Percentiles rank a stretch among this genome's conserved stretches.
Evolutionary conservation across 805 yeast species (phyloP).

Genomic region (Candida sphagnicola): DNA sequence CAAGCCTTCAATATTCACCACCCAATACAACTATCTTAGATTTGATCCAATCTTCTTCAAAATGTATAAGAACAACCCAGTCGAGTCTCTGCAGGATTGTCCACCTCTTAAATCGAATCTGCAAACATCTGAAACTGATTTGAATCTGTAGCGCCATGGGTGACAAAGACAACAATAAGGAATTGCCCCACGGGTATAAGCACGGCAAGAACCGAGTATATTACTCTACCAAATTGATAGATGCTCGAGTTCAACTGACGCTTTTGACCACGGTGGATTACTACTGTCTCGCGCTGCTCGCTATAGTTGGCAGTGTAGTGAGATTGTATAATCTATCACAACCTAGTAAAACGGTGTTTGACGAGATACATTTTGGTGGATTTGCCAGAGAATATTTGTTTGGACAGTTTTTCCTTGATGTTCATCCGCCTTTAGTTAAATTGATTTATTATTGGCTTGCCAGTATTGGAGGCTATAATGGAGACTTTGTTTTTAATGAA

Average conservation of each 20-base stretch:
- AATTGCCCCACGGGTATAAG: slow-evolving; percentile 23
- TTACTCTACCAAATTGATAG: slow-evolving; percentile 19
- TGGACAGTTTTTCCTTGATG: slow-evolving; percentile 65
- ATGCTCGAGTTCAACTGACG: slow-evolving; percentile 12
- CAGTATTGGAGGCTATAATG: slow-evolving; percentile 50
- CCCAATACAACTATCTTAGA: no score
- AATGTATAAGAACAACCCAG: no score
- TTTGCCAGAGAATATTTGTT: slow-evolving; percentile 43
- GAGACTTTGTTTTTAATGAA: slow-evolving; percentile 26
- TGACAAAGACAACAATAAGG: background rate
- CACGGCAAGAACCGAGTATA: slow-evolving; percentile 28
- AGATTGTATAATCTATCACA: slow-evolving; percentile 29
- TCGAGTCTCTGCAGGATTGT: no score
- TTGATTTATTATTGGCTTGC: slow-evolving; percentile 55
- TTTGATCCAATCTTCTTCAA: no score
- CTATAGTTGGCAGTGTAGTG: slow-evolving; percentile 21
- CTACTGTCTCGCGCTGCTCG: slow-evolving; percentile 15
- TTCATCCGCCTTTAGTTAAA: slow-evolving; percentile 70
- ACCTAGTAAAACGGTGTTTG: slow-evolving; percentile 44
- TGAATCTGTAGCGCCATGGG: background rate
- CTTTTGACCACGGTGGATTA: slow-evolving; percentile 14
- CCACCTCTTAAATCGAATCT: no score
- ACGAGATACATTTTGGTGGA: slow-evolving; percentile 42
- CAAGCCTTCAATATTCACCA: no score
- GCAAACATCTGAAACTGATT: background rate